A percentile compares a stretch with the other conserved stretches of the same genome.
Evolutionary conservation across 495 filamentous ascomycete species (phyloP).

Genomic region (Aspergillus nanangensis): DNA sequence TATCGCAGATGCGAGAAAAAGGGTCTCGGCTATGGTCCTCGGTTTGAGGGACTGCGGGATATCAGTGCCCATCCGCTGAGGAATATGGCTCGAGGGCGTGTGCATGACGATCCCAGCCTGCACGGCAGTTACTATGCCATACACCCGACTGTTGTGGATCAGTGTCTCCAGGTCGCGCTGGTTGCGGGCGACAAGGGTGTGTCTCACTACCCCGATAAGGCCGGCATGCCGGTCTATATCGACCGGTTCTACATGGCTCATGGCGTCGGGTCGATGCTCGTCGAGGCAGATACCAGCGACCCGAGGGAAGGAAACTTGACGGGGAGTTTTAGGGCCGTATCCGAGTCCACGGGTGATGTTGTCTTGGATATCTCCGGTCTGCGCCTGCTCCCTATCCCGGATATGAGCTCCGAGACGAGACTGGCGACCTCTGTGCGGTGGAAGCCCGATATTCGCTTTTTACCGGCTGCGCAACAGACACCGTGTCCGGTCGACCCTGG

Average conservation of each 20-base stretch:
- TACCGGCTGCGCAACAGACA: background rate
- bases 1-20: slow-evolving; percentile 26
- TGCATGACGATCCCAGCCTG: slow-evolving; percentile 3
- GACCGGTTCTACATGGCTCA: background rate
- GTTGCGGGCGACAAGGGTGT: background rate
- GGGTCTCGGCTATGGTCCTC: slow-evolving; percentile 34
- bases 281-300: background rate
- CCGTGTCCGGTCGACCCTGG: background rate
- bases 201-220: background rate
- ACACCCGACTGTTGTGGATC: slow-evolving; percentile 41
- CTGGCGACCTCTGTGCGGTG: background rate
- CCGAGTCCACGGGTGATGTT: background rate
- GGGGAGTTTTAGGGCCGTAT: background rate
- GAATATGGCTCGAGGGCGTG: slow-evolving; percentile 13
- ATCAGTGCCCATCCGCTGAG: slow-evolving; percentile 21
- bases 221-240: background rate
- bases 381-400: background rate
- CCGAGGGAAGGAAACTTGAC: background rate
- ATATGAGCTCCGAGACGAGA: background rate
- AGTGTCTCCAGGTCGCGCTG: slow-evolving; percentile 25
- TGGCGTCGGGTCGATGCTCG: background rate
- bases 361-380: background rate
- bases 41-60: slow-evolving; percentile 19
- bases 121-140: slow-evolving; percentile 19
- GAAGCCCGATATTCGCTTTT: background rate